Evolutionary conservation across 2,329 filamentous ascomycete genomes (phyloP), one percentile per base, ranked within the genome.

Genomic region (Boeremia exigua): DNA sequence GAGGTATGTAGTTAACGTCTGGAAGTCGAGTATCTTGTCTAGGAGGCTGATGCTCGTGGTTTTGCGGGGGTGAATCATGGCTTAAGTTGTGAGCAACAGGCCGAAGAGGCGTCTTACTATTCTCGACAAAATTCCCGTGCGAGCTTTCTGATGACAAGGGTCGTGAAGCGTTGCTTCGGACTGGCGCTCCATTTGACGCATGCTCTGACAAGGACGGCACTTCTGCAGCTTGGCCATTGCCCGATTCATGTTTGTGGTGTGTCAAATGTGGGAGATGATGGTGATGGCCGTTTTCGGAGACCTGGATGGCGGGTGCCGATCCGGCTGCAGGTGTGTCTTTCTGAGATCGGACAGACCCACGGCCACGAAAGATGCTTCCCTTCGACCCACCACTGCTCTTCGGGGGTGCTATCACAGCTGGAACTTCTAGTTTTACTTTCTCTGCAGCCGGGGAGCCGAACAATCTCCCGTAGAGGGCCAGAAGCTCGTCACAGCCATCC

Each of bases 401-500:
- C 0, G 81, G 74, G 9, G 90, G 88, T 5, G 84, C 83, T 17
- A 84, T 79, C n/a, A 81, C 74, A 67, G 81, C 72, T 60, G 62
- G 73, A 56, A 69, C 79, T 65, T 63, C 73, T 58, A 69, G 69
- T 75, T 60, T 81, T 17, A 57, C 43, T 47, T 67, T 67, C 6
- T 70, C 68, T 10, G 61, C 50, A 25, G 63, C 77, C 9, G 85
- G 77, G 44, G 86, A 84, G 6, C 89, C 89, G 72, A 96, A 98
- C 0, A 99, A 80, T 59, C 90, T 84, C 3, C 87, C 85, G 70
- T 95, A 99, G 0, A 98, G 80, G 14, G 86, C 86, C 17, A 99
- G 79, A 34, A 99, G 81, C 74, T 97, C 92, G 61, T 91, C 87
- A 70, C 90, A 93, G 57, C 90, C 88, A 70, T 96, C 96, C 46